Percentiles rank a stretch among this genome's conserved stretches.
Evolutionary conservation across 345 rosid genomes (phyloP).

Genomic region (Linum trigynum): DNA sequence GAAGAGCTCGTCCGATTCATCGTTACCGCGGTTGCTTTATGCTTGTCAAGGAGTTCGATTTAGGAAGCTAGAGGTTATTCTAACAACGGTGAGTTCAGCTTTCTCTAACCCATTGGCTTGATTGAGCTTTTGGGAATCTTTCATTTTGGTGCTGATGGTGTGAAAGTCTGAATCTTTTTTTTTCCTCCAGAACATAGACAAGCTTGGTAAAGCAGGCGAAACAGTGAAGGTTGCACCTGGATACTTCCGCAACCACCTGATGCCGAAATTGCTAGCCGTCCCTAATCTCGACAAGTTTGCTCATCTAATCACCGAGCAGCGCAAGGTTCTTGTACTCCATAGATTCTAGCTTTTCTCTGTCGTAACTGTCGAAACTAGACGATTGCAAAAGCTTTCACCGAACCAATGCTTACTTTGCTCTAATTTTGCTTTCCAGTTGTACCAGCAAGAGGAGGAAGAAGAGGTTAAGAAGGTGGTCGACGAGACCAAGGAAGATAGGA

Average conservation of each 20-base stretch:
- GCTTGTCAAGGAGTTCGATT: constrained; percentile 77
- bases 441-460: constrained; percentile 59
- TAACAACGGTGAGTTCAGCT: constrained; percentile 48
- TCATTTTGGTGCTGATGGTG: neutral
- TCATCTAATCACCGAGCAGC: constrained; percentile 76
- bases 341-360: neutral
- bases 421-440: constrained; percentile 33
- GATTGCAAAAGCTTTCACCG: too few relatives aligned
- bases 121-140: neutral
- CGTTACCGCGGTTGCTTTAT: constrained; percentile 49
- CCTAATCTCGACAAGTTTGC: constrained; percentile 90
- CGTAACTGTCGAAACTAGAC: too few relatives aligned
- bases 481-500: constrained; percentile 36
- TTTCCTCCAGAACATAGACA: constrained; percentile 53
- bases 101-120: neutral
- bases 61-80: constrained; percentile 80
- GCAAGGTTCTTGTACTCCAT: constrained; percentile 40
- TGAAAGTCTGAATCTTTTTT: neutral
- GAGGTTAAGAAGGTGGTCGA: constrained; percentile 53
- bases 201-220: constrained; percentile 92
- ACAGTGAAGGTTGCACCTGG: constrained; percentile 95
- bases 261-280: constrained; percentile 91
- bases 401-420: neutral
- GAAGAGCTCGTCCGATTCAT: constrained; percentile 21
- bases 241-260: constrained; percentile 76